These are phyloP conservation scores for Entrophospora sp. DNA, from an alignment of 192 early-diverging fungal species.

Conservation along the genomic window DNA sequence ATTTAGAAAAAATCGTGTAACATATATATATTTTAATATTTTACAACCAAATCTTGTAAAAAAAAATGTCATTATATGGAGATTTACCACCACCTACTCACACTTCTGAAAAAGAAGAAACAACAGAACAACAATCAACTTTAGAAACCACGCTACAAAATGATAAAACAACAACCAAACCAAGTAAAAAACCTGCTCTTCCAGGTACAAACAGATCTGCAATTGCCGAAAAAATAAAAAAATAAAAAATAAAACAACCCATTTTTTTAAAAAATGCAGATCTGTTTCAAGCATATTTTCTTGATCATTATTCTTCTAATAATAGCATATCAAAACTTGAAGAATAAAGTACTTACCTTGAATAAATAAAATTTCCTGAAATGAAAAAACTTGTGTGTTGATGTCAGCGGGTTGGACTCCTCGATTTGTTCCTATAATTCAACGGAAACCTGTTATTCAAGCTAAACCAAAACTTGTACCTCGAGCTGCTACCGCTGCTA, in stretches of 20 bases:
- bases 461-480: constrained; percentile 40
- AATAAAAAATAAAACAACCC: not conserved
- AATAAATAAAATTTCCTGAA: not conserved
- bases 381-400: not conserved
- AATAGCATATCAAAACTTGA: too few species aligned
- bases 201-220: constrained; percentile 23
- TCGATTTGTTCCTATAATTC: constrained; percentile 35
- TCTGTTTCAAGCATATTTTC: not conserved
- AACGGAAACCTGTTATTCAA: constrained; percentile 37
- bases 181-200: constrained; percentile 10
- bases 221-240: constrained; percentile 12
- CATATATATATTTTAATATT: too few species aligned
- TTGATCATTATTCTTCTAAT: too few species aligned
- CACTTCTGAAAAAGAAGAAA: constrained; percentile 12
- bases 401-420: constrained; percentile 33
- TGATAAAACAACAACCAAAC: not conserved
- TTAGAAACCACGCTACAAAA: not conserved
- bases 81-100: constrained; percentile 33
- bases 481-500: constrained; percentile 21
- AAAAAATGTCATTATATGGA: constrained; percentile 39
- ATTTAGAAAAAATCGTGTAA: too few species aligned
- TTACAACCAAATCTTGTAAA: too few species aligned
- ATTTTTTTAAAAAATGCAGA: not conserved
- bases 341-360: constrained; percentile 15
- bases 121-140: not conserved